Evolutionary conservation across 2,329 filamentous ascomycete species (phyloP).

Genomic region (Colletotrichum navitas): DNA sequence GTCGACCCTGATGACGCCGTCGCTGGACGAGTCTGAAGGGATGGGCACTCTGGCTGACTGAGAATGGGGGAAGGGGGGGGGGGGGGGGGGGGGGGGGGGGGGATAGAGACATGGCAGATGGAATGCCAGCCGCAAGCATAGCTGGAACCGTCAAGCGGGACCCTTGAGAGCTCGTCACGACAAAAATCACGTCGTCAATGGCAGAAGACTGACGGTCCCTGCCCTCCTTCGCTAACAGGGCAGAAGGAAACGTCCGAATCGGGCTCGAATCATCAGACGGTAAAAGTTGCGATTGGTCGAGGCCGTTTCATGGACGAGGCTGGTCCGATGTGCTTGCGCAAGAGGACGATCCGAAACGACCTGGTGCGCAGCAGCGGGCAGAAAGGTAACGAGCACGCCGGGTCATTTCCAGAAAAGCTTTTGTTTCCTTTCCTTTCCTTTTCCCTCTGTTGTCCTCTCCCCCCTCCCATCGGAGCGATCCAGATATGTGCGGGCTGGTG

Average conservation of each 20-base stretch:
- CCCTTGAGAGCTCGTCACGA: neutral
- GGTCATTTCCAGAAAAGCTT: neutral
- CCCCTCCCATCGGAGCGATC: neutral
- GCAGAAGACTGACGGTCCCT: neutral
- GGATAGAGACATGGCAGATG: too few relatives aligned
- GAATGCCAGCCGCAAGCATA: neutral
- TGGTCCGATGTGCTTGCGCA: slow-evolving; percentile 11
- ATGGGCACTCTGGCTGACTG: neutral
- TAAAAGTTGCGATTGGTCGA: slow-evolving; percentile 27
- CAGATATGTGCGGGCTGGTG: neutral
- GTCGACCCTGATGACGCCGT: slow-evolving; percentile 14
- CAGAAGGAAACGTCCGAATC: neutral
- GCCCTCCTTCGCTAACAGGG: neutral
- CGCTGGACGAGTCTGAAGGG: slow-evolving; percentile 1
- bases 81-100: too few relatives aligned
- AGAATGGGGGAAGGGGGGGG: too few relatives aligned
- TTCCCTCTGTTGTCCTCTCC: neutral
- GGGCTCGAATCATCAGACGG: neutral
- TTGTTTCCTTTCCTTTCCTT: neutral
- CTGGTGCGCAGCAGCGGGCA: slow-evolving; percentile 18
- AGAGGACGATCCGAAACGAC: slow-evolving; percentile 30
- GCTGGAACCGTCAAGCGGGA: slow-evolving; percentile 1
- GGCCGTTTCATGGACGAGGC: slow-evolving; percentile 23
- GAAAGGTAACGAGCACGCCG: slow-evolving; percentile 15
- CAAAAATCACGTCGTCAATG: neutral